Conservation (phyloP, 192 early-diverging fungal species). For the Anaeromyces robustus region DNA sequence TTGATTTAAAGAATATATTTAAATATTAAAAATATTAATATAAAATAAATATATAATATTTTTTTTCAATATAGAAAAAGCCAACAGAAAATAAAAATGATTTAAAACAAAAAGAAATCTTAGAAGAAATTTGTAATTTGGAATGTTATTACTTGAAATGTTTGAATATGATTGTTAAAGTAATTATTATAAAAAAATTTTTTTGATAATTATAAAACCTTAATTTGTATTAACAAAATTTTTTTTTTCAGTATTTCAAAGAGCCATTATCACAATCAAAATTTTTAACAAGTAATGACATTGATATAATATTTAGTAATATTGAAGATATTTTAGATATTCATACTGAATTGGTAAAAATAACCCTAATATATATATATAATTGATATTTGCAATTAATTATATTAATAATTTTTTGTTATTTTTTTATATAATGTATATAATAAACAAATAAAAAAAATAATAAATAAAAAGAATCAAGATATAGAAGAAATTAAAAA, state of each 20-base stretch:
- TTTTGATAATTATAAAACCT: too few species aligned
- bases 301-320: neutral
- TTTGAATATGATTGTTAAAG: neutral
- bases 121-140: neutral
- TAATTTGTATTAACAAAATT: too few species aligned
- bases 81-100: neutral
- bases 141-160: neutral
- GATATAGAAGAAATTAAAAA: neutral
- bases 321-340: neutral
- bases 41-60: too few species aligned
- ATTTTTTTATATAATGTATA: too few species aligned
- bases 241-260: neutral
- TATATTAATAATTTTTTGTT: too few species aligned
- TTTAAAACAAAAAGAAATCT: neutral
- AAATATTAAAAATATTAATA: too few species aligned
- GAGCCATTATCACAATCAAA: neutral
- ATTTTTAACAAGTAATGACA: neutral
- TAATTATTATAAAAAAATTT: neutral
- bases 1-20: too few species aligned
- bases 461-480: neutral
- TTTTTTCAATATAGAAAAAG: neutral
- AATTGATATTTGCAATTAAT: too few species aligned
- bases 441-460: too few species aligned
- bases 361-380: too few species aligned
- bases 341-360: neutral